These are phyloP conservation scores for Ustilago vetiveriae DNA, from an alignment of 1,284 basidiomycete species.

Conservation along the genomic window DNA sequence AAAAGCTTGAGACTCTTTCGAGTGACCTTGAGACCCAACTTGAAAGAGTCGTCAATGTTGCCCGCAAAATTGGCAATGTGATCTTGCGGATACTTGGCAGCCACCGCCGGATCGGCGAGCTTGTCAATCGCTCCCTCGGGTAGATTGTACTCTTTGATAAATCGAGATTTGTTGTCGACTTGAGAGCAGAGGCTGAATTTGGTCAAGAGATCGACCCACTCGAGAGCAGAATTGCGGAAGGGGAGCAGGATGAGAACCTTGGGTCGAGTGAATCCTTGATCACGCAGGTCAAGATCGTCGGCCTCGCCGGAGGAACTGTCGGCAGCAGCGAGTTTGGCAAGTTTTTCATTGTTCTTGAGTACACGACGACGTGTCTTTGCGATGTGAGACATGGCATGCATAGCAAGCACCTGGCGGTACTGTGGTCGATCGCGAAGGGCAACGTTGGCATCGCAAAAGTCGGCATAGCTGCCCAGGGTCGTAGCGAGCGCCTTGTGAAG, in stretches of 20 bases:
- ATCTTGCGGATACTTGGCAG: conserved; percentile 82
- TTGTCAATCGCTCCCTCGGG: conserved; percentile 85
- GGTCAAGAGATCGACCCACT: conserved; percentile 71
- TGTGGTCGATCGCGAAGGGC: conserved; percentile 31
- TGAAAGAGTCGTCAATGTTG: conserved; percentile 96
- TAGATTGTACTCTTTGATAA: conserved; percentile 82
- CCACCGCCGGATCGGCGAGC: conserved; percentile 71
- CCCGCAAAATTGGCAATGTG: conserved; percentile 93
- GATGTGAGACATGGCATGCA: conserved; percentile 62
- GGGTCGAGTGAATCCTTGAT: conserved; percentile 97
- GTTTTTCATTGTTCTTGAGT: conserved; percentile 92
- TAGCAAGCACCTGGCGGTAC: conserved; percentile 42
- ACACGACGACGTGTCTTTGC: conserved; percentile 86
- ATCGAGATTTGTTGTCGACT: conserved; percentile 77
- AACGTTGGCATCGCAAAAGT: conserved; percentile 54
- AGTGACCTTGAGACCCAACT: conserved; percentile 90
- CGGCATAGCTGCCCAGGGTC: conserved; percentile 50
- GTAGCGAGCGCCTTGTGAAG: conserved; percentile 46
- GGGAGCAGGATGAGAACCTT: conserved; percentile 91
- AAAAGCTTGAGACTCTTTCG: conserved; percentile 87
- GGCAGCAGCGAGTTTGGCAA: conserved; percentile 69
- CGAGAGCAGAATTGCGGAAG: conserved; percentile 85
- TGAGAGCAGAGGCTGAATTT: conserved; percentile 54
- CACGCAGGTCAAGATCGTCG: conserved; percentile 70
- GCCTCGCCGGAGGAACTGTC: conserved; percentile 68